Base-by-base conservation (phyloP, 176 grass and related monocot species). In the Carex parvula region DNA sequence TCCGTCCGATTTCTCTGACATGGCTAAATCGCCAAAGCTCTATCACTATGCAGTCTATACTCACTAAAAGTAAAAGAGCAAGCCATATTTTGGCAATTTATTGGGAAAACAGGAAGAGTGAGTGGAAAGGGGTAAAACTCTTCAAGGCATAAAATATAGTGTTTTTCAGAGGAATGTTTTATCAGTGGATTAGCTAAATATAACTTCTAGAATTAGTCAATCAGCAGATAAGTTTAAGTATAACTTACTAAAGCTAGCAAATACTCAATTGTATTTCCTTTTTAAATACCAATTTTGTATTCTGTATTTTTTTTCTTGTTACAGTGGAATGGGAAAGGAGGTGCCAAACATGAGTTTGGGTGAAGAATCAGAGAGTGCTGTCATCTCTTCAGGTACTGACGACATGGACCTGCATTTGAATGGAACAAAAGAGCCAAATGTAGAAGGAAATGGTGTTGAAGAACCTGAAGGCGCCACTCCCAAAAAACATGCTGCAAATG, bases 321-420 rank as follows among this genome's bases (percentile, higher is more conserved):
- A 32, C 6, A 69, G 81, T 67, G 22, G 39, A 83, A 83, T 83
- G 81, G 42, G 81, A 68, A 54, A 83, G 16, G 81, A 83, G 81
- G 14, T 83, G 61, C 42, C 9, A 44, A 37, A 68, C 63, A 83
- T 83, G 81, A 83, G 5, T 18, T 54, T 60, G 50, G 35, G 60
- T 44, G 79, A 81, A 81, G 79, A 81, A 55, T 81, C 79, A 20
- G 60, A 41, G 1, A 2, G 79, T 48, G 37, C 48, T 81, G 32
- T 64, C 79, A 10, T 78, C 73, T 18, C 50, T 77, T 32, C 26
- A 16, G 73, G 53, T 50, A 81, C 37, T 20, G 61, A 83, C 8
- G 62, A 67, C 42, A 32, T 17, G 18, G 44, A 83, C 24, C 5
- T 10, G 3, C 60, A 55, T 64, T 12, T 20, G 21, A 16, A 64